These are phyloP conservation scores for Tetragonia tetragonoides DNA, from an alignment of 148 eudicot genomes.

Conservation along the genomic window DNA sequence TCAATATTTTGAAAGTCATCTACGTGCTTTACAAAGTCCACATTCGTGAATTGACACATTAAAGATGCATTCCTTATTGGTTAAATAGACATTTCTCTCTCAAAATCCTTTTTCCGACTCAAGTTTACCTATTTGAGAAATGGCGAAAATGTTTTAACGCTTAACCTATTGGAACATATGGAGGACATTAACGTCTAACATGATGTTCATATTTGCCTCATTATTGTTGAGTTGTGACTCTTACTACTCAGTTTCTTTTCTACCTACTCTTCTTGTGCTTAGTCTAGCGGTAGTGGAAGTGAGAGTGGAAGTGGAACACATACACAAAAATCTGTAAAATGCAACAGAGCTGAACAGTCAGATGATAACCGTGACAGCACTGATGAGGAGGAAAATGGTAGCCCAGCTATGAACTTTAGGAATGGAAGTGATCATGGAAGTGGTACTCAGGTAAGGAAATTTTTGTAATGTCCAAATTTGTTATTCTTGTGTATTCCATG, in stretches of 20 bases:
- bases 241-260: no score
- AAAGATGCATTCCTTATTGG: no score
- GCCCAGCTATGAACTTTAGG: conserved; percentile 34
- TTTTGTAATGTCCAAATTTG: background rate
- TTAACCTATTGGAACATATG: no score
- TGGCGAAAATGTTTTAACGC: background rate
- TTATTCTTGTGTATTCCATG: background rate
- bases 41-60: no score
- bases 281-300: conserved; percentile 74
- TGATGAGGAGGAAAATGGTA: conserved; percentile 36
- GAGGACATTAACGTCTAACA: background rate
- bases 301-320: conserved; percentile 47
- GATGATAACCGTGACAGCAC: conserved; percentile 35
- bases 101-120: no score
- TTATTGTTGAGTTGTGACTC: background rate
- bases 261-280: background rate
- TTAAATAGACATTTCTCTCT: no score
- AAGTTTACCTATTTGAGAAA: background rate
- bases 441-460: conserved; percentile 44
- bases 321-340: conserved; percentile 46
- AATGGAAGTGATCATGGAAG: conserved; percentile 64
- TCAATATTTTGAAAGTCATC: no score
- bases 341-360: conserved; percentile 35
- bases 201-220: no score
- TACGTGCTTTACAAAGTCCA: no score